phyloP scores from a whole-genome alignment of 768 basidiomycete genomes.

The Termitomyces sp. region DNA sequence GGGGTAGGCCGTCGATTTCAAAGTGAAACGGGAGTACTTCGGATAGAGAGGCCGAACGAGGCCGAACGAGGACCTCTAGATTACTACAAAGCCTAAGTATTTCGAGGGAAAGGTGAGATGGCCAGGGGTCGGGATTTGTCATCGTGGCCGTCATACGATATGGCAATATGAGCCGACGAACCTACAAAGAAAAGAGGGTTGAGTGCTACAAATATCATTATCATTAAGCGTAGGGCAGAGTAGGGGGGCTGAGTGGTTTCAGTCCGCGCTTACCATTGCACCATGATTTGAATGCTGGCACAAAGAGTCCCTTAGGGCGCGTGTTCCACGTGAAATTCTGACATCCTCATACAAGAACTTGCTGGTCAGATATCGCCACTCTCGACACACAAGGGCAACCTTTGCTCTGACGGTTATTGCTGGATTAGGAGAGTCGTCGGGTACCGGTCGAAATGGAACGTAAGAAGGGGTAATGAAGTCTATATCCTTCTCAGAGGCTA shows the following conservation, averaged over 20 bases:
- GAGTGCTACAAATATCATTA: background rate
- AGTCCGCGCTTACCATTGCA: constrained; percentile 20
- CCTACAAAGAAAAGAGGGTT: constrained; percentile 23
- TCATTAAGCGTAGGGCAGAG: too few relatives aligned
- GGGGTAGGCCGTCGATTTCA: constrained; percentile 40
- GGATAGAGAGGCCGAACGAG: constrained; percentile 24
- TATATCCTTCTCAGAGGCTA: constrained; percentile 21
- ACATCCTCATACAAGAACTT: constrained; percentile 54
- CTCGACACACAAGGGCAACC: constrained; percentile 53
- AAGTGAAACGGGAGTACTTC: constrained; percentile 46
- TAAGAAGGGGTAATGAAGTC: constrained; percentile 29
- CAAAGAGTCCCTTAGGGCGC: constrained; percentile 30
- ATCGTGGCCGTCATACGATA: constrained; percentile 49
- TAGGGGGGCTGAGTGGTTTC: too few relatives aligned
- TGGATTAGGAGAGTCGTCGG: constrained; percentile 24
- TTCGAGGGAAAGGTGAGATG: constrained; percentile 34
- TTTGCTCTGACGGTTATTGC: constrained; percentile 32
- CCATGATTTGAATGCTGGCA: constrained; percentile 21
- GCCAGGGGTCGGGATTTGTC: constrained; percentile 5
- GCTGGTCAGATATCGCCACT: constrained; percentile 49
- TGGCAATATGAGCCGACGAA: constrained; percentile 57
- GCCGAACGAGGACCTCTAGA: constrained; percentile 55
- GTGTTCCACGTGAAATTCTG: constrained; percentile 30
- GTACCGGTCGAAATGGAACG: constrained; percentile 43
- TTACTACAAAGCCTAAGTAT: constrained; percentile 46